Evolutionary conservation across 2,329 filamentous ascomycete species (phyloP).

Genomic region (Delphinella strobiligena): DNA sequence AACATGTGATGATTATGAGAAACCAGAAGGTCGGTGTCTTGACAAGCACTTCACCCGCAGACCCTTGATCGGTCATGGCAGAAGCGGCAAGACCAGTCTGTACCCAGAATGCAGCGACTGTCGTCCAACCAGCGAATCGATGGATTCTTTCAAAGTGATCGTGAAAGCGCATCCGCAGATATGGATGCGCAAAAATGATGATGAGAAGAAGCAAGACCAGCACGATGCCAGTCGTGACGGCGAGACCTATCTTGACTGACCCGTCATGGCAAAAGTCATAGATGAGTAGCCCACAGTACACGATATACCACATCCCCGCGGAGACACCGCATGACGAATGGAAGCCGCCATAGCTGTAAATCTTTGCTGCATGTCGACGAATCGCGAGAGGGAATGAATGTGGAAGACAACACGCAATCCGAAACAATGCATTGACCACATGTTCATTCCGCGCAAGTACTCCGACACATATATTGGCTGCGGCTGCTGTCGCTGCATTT

Average conservation of each 20-base stretch:
- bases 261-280: constrained; percentile 12
- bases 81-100: constrained; percentile 45
- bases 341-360: constrained; percentile 27
- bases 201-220: constrained; percentile 46
- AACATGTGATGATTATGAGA: constrained; percentile 49
- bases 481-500: constrained; percentile 8
- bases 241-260: constrained; percentile 20
- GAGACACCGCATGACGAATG: constrained; percentile 26
- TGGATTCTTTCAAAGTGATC: constrained; percentile 60
- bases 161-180: constrained; percentile 50
- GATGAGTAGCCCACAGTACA: constrained; percentile 24
- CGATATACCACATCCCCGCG: constrained; percentile 30
- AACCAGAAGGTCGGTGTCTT: constrained; percentile 52
- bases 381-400: constrained; percentile 3
- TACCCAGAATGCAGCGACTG: constrained; percentile 53
- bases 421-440: constrained; percentile 7
- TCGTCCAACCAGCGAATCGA: constrained; percentile 59
- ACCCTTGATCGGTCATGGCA: constrained; percentile 20
- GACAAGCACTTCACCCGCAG: constrained; percentile 26
- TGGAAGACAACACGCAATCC: constrained; percentile 1
- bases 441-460: constrained; percentile 6
- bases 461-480: constrained; percentile 6
- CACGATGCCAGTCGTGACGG: constrained; percentile 46
- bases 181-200: constrained; percentile 51
- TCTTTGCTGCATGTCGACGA: constrained; percentile 1